phyloP scores from a whole-genome alignment of 768 basidiomycete genomes.

The Myochromella boudieri region DNA sequence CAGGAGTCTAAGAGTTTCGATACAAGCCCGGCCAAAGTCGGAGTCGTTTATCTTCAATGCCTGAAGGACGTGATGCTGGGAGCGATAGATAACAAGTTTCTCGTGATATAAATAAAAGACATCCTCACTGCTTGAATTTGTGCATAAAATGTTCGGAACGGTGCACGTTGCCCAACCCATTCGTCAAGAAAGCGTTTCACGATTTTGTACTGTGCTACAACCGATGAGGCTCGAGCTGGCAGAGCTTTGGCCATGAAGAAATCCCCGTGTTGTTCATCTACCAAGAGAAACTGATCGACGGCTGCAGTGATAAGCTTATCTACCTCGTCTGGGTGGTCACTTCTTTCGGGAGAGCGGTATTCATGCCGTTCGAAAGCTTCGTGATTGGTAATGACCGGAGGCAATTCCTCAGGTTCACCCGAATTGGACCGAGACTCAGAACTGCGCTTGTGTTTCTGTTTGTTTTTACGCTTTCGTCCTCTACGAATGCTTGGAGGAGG shows the following conservation, averaged over 20 bases:
- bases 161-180: constrained; percentile 41
- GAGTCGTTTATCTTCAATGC: constrained; percentile 45
- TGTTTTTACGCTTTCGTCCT: not conserved
- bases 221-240: constrained; percentile 30
- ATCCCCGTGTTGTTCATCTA: constrained; percentile 42
- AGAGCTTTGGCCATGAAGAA: constrained; percentile 45
- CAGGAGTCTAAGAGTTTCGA: constrained; percentile 51
- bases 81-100: no score
- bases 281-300: constrained; percentile 42
- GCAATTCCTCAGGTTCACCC: not conserved
- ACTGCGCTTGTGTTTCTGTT: no score
- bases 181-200: constrained; percentile 50
- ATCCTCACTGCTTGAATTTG: constrained; percentile 1
- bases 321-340: constrained; percentile 37
- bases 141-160: constrained; percentile 22
- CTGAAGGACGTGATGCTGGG: constrained; percentile 51
- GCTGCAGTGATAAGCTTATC: constrained; percentile 42
- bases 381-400: no score
- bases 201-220: constrained; percentile 50
- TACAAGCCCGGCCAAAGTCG: constrained; percentile 46
- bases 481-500: not conserved
- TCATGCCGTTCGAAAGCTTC: constrained; percentile 3
- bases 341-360: constrained; percentile 29
- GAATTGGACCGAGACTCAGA: constrained; percentile 1
- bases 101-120: no score